Evolutionary conservation across 1,284 basidiomycete species (phyloP).

Genomic region (Peniophora sp.): DNA sequence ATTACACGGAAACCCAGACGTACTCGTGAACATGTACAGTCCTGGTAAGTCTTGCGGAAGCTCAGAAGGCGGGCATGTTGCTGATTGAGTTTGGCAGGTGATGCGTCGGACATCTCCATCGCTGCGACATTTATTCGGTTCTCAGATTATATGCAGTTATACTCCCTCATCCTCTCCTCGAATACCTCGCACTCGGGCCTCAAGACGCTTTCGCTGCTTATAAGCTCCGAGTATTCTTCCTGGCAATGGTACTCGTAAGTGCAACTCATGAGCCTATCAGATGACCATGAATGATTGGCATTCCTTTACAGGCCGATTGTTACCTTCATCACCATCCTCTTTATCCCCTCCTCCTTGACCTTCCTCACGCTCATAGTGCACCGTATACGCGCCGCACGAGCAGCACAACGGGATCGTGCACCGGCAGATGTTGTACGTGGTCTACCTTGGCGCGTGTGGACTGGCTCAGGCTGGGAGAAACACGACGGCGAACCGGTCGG

Average conservation of each 20-base stretch:
- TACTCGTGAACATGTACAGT: conserved; percentile 87
- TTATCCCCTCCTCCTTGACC: conserved; percentile 75
- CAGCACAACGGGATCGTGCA: conserved; percentile 72
- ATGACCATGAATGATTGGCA: not conserved
- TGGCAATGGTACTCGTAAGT: conserved; percentile 85
- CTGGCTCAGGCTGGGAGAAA: conserved; percentile 71
- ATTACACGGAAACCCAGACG: conserved; percentile 60
- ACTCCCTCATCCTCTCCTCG: conserved; percentile 51
- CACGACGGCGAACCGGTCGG: conserved; percentile 30
- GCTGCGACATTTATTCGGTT: conserved; percentile 70
- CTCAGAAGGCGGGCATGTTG: conserved; percentile 6
- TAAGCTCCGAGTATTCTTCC: conserved; percentile 69
- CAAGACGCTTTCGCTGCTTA: conserved; percentile 63
- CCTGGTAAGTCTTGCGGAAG: conserved; percentile 44
- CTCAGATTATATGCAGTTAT: conserved; percentile 57
- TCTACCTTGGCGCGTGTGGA: conserved; percentile 77
- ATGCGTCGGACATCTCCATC: conserved; percentile 65
- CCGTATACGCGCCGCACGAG: conserved; percentile 67
- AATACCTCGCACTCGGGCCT: conserved; percentile 72
- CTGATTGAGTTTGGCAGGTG: conserved; percentile 35
- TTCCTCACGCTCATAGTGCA: conserved; percentile 77
- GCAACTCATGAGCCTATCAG: conserved; percentile 4
- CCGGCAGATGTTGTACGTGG: conserved; percentile 69
- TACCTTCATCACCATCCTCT: conserved; percentile 71
- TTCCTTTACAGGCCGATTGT: conserved; percentile 53